These are phyloP conservation scores for Pichiaceae sp. DNA, from an alignment of 1,139 yeast species.

Conservation along the genomic window DNA sequence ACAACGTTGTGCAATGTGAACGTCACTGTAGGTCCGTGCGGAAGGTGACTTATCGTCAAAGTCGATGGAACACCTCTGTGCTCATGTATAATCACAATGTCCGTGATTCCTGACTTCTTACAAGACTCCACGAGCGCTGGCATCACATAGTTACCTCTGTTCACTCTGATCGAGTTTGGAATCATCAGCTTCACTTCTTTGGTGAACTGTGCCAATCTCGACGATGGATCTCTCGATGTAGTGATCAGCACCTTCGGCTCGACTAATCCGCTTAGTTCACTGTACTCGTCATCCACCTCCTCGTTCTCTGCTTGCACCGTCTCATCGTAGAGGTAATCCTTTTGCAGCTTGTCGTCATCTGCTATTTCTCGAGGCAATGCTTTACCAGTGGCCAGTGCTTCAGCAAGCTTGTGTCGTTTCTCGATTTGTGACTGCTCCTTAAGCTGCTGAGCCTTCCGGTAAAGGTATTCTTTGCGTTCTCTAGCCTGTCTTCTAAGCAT, in stretches of 20 bases:
- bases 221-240: conserved; percentile 86
- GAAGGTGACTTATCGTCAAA: conserved; percentile 86
- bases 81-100: conserved; percentile 80
- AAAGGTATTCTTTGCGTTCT: conserved; percentile 88
- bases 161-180: conserved; percentile 82
- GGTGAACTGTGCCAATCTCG: conserved; percentile 80
- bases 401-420: conserved; percentile 78
- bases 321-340: conserved; percentile 80
- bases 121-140: conserved; percentile 83
- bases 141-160: conserved; percentile 88
- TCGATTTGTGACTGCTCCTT: conserved; percentile 84
- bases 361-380: conserved; percentile 84
- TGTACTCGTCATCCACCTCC: conserved; percentile 79
- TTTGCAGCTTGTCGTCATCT: conserved; percentile 74
- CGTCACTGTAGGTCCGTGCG: conserved; percentile 95
- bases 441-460: conserved; percentile 78
- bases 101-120: conserved; percentile 62
- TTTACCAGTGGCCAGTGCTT: conserved; percentile 87
- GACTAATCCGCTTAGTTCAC: conserved; percentile 74
- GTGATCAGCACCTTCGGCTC: conserved; percentile 94
- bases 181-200: conserved; percentile 85
- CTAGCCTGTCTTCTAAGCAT: conserved; percentile 89
- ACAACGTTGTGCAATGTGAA: conserved; percentile 94
- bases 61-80: conserved; percentile 98
- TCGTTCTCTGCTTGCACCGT: conserved; percentile 42